Base-by-base conservation (phyloP, 192 early-diverging fungal genomes). In the Haplosporangium gracile region DNA sequence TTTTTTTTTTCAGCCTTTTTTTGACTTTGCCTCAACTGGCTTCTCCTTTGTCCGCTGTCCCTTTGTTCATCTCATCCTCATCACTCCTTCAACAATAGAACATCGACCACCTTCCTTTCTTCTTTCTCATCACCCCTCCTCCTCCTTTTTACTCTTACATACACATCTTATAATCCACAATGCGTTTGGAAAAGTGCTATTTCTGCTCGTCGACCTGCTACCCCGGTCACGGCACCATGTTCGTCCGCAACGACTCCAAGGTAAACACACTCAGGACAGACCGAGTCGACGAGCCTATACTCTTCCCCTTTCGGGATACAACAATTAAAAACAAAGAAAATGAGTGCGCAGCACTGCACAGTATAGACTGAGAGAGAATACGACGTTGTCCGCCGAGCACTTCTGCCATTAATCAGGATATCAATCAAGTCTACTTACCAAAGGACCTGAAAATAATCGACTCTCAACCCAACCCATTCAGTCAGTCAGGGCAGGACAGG, bases 181-280 rank as follows among this genome's bases (percentile, higher is more conserved):
- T 99, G 98, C 94, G 97, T 88, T 91, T 99, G 70, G 97, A 98
- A 91, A 98, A 98, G 94, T 99, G 98, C 89, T 99, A 98, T 89
- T 99, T 99, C 89, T 99, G 98, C 92, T 98, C 97, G 51, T 95
- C 95, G 42, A 98, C 97, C 43, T 93, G 95, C 80, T 99, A 99
- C 83, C 98, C 98, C 68, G 98, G 98, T 9, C 98, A 99, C 88
- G 98, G 98, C 42, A 98, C 96, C 80, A 96, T 97, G 96, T 99
- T 99, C 94, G 99, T 99, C 65, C 92, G 98, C 51, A 99, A 99
- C 82, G 99, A 99, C 92, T 93, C 95, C 85, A 99, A 99, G 95
- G 96, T 96, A 65, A 65, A 65, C 29, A 65, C 1, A 90, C 53
- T 75, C 53, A 77, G 10, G 43, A 13, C 55, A 36, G 34, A 65